Base-by-base conservation (phyloP, 371 early-diverging fungal species). In the Rhizomucor miehei region DNA sequence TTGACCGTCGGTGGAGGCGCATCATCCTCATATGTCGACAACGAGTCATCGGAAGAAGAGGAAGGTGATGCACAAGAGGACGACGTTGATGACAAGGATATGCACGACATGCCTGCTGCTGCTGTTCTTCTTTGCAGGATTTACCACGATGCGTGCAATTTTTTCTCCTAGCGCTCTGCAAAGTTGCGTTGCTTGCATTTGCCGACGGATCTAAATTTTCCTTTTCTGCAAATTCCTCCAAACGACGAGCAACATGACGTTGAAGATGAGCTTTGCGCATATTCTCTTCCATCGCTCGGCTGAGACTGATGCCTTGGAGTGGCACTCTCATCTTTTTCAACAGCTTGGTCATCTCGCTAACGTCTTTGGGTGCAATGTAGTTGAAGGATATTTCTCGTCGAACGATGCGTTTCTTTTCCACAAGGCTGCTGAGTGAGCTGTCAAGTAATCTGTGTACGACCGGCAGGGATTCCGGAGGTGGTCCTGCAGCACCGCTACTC, bases 231-330 rank as follows among this genome's bases (percentile, higher is more conserved):
- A 63, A 63, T 21, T 54, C 54, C 35, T 47, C 54, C 9, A 57
- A 21, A 9, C 55, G 54, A 14, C 39, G 47, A 8, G 57, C 63
- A 23, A 63, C 16, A 17, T 51, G 48, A 2, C 55, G 47, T 17
- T 46, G 48, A 14, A 44, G 38, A 17, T 59, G 65, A 23, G 67
- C 65, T 34, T 71, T 62, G 9, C 67, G 65, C 73, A 77, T 71
- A 46, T 77, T 77, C 9, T 62, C 58, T 43, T 73, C 73, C 70
- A 77, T 77, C 1, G 69, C 64, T 20, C 69, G 54, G 36, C 69
- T 65, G 1, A 73, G 23, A 4, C 57, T 62, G 8, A 77, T 46
- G 1, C 77, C 77, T 37, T 71, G 71, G 6, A 77, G 35, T 0
- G 77, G 71, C 0, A 71, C 57, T 5, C 63, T 48, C 43, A 77